Conservation (phyloP, 2,329 filamentous ascomycete species). For the Microdochium trichocladiopsis region DNA sequence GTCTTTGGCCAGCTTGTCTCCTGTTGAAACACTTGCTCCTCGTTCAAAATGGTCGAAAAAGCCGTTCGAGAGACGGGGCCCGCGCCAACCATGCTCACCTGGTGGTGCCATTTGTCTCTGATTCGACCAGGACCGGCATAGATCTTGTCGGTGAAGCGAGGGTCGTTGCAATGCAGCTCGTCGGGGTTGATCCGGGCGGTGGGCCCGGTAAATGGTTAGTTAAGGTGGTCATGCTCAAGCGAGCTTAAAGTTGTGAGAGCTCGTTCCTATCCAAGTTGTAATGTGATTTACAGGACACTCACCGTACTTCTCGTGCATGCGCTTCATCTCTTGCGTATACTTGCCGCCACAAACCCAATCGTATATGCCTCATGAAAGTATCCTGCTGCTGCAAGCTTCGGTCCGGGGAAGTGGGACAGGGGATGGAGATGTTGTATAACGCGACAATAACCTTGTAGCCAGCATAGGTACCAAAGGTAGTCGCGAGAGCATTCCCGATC, state of each 20-base stretch:
- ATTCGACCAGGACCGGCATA: conserved; percentile 10
- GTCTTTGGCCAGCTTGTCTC: too few species aligned
- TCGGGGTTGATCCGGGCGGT: conserved; percentile 7
- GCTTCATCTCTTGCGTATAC: conserved; percentile 9
- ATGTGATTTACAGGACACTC: not conserved
- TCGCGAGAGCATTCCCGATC: not conserved
- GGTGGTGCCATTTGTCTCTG: conserved; percentile 15
- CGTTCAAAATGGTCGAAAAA: conserved; percentile 15
- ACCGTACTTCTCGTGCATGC: conserved; percentile 15
- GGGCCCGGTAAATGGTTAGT: conserved; percentile 6
- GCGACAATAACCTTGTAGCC: conserved; percentile 6
- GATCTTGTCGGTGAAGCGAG: conserved; percentile 11
- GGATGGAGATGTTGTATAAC: conserved; percentile 14
- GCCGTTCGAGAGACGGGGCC: conserved; percentile 11
- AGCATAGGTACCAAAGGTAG: not conserved
- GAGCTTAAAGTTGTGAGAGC: too few species aligned
- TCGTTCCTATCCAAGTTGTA: too few species aligned
- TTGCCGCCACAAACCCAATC: conserved; percentile 9
- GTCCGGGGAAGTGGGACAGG: conserved; percentile 11
- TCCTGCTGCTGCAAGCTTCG: conserved; percentile 9
- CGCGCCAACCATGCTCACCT: conserved; percentile 12
- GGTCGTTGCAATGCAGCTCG: conserved; percentile 11
- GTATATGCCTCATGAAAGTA: conserved; percentile 13
- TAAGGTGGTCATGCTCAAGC: too few species aligned
- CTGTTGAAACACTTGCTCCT: conserved; percentile 17